These are phyloP conservation scores for Brassica rapa DNA, from an alignment of 345 rosid species.

Conservation along the genomic window DNA sequence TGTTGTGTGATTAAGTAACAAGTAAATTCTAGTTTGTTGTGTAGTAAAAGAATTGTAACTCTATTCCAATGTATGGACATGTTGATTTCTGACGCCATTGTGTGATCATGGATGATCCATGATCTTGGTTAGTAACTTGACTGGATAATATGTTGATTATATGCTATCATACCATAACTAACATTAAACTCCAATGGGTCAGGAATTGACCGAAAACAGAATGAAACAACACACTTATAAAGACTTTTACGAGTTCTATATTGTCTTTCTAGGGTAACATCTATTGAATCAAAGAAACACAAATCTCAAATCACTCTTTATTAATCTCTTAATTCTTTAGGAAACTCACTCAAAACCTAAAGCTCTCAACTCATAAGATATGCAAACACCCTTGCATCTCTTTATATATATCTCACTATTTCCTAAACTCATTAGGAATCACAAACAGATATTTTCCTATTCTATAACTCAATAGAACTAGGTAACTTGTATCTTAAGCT, in stretches of 20 bases:
- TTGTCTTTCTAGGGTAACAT: neutral
- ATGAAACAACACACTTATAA: neutral
- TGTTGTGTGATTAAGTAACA: neutral
- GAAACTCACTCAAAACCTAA: too few species aligned
- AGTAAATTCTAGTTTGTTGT: neutral
- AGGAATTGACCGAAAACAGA: neutral
- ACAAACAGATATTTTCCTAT: too few species aligned
- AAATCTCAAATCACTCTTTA: too few species aligned
- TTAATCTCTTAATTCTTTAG: too few species aligned
- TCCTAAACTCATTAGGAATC: too few species aligned
- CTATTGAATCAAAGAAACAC: too few species aligned
- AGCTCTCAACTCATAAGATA: too few species aligned
- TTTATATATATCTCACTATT: too few species aligned
- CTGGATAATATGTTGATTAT: neutral
- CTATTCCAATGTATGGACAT: neutral
- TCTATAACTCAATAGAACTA: too few species aligned
- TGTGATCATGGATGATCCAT: neutral
- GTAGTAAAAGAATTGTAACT: neutral
- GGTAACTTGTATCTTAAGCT: too few species aligned
- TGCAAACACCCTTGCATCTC: too few species aligned
- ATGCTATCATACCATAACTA: neutral
- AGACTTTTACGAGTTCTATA: neutral
- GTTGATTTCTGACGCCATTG: neutral
- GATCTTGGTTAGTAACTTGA: neutral
- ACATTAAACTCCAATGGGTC: neutral